Conservation (phyloP, 495 filamentous ascomycete genomes). For the Amniculicola lignicola region DNA sequence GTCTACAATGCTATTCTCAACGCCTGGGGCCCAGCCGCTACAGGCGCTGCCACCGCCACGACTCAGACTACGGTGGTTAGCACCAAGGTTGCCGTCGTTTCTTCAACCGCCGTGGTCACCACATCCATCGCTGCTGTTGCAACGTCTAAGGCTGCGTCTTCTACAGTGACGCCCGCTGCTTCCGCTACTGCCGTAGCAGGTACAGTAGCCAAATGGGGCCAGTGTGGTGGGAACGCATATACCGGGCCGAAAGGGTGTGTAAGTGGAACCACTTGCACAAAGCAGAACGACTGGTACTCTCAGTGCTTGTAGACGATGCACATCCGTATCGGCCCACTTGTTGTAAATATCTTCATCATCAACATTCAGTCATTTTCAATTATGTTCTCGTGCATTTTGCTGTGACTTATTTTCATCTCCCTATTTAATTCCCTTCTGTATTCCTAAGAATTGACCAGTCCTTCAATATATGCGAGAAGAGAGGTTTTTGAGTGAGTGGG, state of each 20-base stretch:
- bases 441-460: no score
- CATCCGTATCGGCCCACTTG: no score
- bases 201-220: slow-evolving; percentile 6
- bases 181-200: background rate
- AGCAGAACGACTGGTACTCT: slow-evolving; percentile 16
- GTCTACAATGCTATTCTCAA: slow-evolving; percentile 18
- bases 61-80: background rate
- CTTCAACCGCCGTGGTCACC: background rate
- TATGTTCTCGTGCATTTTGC: no score
- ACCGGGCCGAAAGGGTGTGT: slow-evolving; percentile 7
- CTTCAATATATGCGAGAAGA: no score
- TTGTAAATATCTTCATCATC: no score
- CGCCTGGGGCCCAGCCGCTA: slow-evolving; percentile 13
- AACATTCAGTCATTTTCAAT: no score
- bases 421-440: no score
- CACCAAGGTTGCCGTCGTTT: background rate
- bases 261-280: slow-evolving; percentile 15
- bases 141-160: background rate
- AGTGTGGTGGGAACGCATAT: slow-evolving; percentile 10
- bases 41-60: background rate
- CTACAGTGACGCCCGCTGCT: background rate
- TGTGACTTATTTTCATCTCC: no score
- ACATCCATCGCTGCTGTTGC: background rate
- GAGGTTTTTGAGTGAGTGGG: no score
- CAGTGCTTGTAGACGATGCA: no score